Percentiles rank a stretch among this genome's conserved stretches.
phyloP scores from a whole-genome alignment of 257 asterid species.

The Nyctanthes arbortristis region DNA sequence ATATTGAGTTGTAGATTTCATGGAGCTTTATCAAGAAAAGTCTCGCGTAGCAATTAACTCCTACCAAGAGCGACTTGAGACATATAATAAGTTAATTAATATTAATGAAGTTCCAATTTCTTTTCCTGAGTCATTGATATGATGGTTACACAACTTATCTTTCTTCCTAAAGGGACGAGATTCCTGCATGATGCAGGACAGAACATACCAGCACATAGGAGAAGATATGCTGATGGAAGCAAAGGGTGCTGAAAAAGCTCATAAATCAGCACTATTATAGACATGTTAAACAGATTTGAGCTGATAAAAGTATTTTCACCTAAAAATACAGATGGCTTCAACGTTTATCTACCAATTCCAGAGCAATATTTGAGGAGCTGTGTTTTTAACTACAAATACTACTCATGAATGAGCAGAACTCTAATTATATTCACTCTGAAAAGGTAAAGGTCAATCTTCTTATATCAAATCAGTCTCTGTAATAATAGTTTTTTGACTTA shows the following conservation, averaged over 20 bases:
- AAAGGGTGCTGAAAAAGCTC: not conserved
- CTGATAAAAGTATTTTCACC: not conserved
- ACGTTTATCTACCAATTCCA: too few species aligned
- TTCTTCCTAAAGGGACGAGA: conserved; percentile 5
- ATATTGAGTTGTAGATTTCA: not conserved
- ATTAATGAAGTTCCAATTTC: conserved; percentile 14
- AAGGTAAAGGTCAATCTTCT: not conserved
- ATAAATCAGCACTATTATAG: not conserved
- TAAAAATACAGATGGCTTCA: not conserved
- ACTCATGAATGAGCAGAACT: not conserved
- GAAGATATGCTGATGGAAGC: not conserved
- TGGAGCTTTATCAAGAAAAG: not conserved
- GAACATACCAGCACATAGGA: not conserved
- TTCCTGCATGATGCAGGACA: not conserved
- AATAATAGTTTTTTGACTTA: conserved; percentile 4
- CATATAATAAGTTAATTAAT: not conserved
- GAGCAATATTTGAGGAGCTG: not conserved
- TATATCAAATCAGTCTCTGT: too few species aligned
- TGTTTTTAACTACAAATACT: not conserved
- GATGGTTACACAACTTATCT: not conserved
- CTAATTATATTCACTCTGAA: not conserved
- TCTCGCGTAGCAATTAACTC: not conserved
- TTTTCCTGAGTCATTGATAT: conserved; percentile 11
- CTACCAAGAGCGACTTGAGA: not conserved
- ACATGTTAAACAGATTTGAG: not conserved